A percentile compares a stretch with the other conserved stretches of the same genome.
Conservation (phyloP, 2,329 filamentous ascomycete species). For the Diaporthe destruens region DNA sequence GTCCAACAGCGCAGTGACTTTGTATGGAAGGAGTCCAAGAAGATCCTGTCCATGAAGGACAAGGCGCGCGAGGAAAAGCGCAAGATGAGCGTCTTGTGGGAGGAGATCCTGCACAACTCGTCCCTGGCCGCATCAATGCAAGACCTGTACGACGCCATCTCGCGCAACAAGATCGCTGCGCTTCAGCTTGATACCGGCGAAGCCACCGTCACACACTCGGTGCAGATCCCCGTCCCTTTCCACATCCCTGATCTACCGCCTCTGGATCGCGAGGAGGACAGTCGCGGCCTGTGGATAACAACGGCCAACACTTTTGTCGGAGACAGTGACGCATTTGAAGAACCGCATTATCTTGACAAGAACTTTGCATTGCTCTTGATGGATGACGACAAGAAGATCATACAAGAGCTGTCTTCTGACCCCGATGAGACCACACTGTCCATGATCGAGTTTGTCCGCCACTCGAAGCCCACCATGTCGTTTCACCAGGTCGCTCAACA, state of each 20-base stretch:
- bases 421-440: conserved; percentile 80
- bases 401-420: conserved; percentile 81
- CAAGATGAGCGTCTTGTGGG: conserved; percentile 77
- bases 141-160: conserved; percentile 84
- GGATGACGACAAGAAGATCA: conserved; percentile 81
- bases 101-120: conserved; percentile 77
- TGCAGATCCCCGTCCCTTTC: conserved; percentile 74
- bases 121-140: conserved; percentile 86
- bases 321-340: conserved; percentile 73
- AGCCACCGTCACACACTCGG: conserved; percentile 70
- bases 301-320: conserved; percentile 82
- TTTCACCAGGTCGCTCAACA: conserved; percentile 77
- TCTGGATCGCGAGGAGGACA: conserved; percentile 72
- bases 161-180: conserved; percentile 87
- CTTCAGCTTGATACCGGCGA: conserved; percentile 77
- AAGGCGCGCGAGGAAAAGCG: conserved; percentile 78
- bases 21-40: conserved; percentile 90
- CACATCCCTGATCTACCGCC: conserved; percentile 81
- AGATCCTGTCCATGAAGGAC: conserved; percentile 84
- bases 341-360: conserved; percentile 79
- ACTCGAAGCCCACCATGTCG: conserved; percentile 77
- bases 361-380: conserved; percentile 90
- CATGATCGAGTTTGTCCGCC: conserved; percentile 84
- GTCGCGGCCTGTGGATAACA: conserved; percentile 86
- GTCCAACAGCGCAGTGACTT: conserved; percentile 92